Evolutionary conservation across 495 filamentous ascomycete genomes (phyloP).

Genomic region (Lentithecium fluviatile): DNA sequence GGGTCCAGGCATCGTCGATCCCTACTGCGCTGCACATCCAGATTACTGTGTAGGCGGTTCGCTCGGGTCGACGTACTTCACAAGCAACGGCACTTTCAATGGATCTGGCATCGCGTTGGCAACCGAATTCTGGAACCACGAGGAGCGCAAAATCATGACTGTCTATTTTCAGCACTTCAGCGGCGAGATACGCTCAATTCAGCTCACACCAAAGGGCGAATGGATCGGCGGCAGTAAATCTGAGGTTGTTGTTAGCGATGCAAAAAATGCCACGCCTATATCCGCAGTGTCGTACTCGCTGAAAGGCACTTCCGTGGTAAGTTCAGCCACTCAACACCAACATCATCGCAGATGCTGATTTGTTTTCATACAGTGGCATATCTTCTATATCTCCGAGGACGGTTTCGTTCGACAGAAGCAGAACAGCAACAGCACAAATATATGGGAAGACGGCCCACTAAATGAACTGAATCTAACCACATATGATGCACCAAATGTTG

Average conservation of each 20-base stretch:
- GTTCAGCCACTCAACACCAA: not conserved
- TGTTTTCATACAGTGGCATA: slow-evolving; percentile 30
- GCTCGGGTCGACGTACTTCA: slow-evolving; percentile 29
- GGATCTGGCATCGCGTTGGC: slow-evolving; percentile 44
- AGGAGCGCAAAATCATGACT: slow-evolving; percentile 36
- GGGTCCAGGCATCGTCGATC: not conserved
- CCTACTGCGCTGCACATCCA: slow-evolving; percentile 13
- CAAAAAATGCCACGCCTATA: slow-evolving; percentile 44
- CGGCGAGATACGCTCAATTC: slow-evolving; percentile 40
- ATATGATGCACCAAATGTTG: slow-evolving; percentile 38
- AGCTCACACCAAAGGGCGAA: slow-evolving; percentile 29
- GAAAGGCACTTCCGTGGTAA: slow-evolving; percentile 33
- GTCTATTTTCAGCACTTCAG: slow-evolving; percentile 44
- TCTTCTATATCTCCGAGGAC: slow-evolving; percentile 41
- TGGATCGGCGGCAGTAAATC: slow-evolving; percentile 40
- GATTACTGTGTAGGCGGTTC: slow-evolving; percentile 33
- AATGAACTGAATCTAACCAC: slow-evolving; percentile 38
- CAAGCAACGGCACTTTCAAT: slow-evolving; percentile 42
- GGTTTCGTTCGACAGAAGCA: slow-evolving; percentile 35
- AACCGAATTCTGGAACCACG: slow-evolving; percentile 38
- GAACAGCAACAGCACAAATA: slow-evolving; percentile 41
- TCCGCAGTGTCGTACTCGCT: slow-evolving; percentile 39
- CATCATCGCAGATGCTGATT: not conserved
- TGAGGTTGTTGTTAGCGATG: slow-evolving; percentile 40
- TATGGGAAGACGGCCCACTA: slow-evolving; percentile 40